These are phyloP conservation scores for Euphorbia pulcherrima DNA, from an alignment of 345 rosid genomes.

Conservation along the genomic window DNA sequence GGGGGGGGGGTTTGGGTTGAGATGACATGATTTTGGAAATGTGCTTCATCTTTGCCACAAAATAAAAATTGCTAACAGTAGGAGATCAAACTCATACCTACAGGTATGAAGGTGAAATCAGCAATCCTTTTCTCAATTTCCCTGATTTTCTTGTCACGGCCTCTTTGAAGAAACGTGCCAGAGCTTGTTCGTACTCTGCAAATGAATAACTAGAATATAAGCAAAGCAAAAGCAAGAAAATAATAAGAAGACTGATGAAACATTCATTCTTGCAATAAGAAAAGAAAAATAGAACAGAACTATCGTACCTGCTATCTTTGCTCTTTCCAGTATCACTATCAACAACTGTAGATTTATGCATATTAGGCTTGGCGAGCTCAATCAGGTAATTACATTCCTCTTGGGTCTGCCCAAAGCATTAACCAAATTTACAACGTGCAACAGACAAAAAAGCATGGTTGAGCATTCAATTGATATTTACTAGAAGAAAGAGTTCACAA, in stretches of 20 bases:
- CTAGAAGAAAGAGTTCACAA: neutral
- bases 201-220: constrained; percentile 1
- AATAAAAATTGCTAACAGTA: neutral
- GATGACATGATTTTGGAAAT: too few relatives aligned
- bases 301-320: constrained; percentile 73
- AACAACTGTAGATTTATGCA: constrained; percentile 82
- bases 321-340: constrained; percentile 83
- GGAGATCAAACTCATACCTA: constrained; percentile 47
- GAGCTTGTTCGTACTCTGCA: constrained; percentile 89
- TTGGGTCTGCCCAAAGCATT: constrained; percentile 46
- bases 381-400: constrained; percentile 80
- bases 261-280: neutral
- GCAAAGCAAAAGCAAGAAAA: neutral
- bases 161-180: constrained; percentile 77
- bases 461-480: neutral
- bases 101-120: constrained; percentile 84
- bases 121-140: constrained; percentile 81
- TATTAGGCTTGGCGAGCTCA: constrained; percentile 68
- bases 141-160: constrained; percentile 65
- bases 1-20: too few relatives aligned
- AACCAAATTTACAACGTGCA: neutral
- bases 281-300: neutral
- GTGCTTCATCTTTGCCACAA: too few relatives aligned
- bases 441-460: neutral
- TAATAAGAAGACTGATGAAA: constrained; percentile 1